Percentiles rank a stretch among this genome's conserved stretches.
Conservation (phyloP, 2,329 filamentous ascomycete genomes). For the Macrophomina pseudophaseolina region DNA sequence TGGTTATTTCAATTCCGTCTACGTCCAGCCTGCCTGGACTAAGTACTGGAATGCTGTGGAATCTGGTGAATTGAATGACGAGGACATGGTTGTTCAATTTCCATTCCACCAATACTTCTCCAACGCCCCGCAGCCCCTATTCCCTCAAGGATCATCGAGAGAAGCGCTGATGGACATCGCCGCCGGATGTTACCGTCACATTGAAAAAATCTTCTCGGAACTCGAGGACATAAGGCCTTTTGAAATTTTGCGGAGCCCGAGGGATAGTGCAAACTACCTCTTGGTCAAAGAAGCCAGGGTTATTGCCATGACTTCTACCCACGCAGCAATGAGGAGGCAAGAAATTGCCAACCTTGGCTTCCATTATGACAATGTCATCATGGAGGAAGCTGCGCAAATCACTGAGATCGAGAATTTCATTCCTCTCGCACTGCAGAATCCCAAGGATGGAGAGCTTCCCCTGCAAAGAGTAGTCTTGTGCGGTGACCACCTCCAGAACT, state of each 20-base stretch:
- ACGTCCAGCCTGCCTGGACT: conserved; percentile 85
- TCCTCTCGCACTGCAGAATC: conserved; percentile 87
- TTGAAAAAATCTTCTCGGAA: conserved; percentile 88
- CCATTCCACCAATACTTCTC: conserved; percentile 90
- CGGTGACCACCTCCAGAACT: conserved; percentile 96
- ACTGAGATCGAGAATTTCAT: conserved; percentile 98
- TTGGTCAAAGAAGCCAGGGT: conserved; percentile 95
- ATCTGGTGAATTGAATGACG: conserved; percentile 59
- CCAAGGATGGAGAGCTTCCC: conserved; percentile 71
- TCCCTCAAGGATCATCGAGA: conserved; percentile 68
- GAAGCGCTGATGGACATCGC: conserved; percentile 76
- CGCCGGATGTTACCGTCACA: conserved; percentile 84
- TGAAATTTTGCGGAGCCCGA: conserved; percentile 85
- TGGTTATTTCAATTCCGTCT: conserved; percentile 93
- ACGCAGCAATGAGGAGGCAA: conserved; percentile 90
- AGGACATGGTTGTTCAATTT: conserved; percentile 74
- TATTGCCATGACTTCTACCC: conserved; percentile 97
- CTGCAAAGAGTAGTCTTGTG: conserved; percentile 90
- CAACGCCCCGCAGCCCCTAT: conserved; percentile 84
- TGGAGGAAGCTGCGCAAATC: conserved; percentile 98
- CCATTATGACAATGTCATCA: conserved; percentile 95
- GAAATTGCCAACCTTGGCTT: conserved; percentile 94
- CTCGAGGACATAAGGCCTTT: conserved; percentile 93
- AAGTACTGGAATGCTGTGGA: conserved; percentile 75
- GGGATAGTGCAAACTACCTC: conserved; percentile 95